phyloP scores from a whole-genome alignment of 2,329 filamentous ascomycete genomes.

The Diaporthe ampelina region DNA sequence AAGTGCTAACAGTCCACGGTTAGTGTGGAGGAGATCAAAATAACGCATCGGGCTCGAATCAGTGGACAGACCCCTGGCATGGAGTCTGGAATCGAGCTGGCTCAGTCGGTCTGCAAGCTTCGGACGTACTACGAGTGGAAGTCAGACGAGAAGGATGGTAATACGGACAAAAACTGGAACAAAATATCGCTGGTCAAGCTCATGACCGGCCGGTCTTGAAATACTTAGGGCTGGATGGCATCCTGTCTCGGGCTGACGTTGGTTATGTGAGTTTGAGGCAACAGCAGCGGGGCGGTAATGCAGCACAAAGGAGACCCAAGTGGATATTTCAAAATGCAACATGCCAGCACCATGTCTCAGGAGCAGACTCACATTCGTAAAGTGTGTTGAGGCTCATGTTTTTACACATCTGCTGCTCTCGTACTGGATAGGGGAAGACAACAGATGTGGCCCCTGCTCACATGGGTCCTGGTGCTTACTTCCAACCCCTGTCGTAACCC shows the following conservation, averaged over 20 bases:
- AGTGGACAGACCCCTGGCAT: neutral
- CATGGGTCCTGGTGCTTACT: no score
- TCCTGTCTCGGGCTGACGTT: neutral
- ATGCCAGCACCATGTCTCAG: neutral
- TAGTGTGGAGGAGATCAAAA: neutral
- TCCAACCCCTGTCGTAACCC: neutral
- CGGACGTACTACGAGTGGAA: neutral
- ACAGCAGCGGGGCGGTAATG: neutral
- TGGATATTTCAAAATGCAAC: neutral
- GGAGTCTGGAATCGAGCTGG: neutral
- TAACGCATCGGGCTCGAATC: neutral
- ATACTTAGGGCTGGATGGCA: no score
- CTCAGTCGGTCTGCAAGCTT: neutral
- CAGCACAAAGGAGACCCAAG: neutral
- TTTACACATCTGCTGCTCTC: neutral
- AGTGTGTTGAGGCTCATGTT: neutral
- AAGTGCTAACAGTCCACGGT: accelerated
- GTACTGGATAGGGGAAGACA: neutral
- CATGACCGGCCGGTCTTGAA: neutral
- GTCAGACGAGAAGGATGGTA: neutral
- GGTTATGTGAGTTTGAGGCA: neutral
- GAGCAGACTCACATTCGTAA: neutral
- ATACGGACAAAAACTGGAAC: neutral
- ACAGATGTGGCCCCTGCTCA: no score
- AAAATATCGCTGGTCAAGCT: neutral